phyloP scores from a whole-genome alignment of 2,329 filamentous ascomycete species.

The Scedosporium apiospermum region DNA sequence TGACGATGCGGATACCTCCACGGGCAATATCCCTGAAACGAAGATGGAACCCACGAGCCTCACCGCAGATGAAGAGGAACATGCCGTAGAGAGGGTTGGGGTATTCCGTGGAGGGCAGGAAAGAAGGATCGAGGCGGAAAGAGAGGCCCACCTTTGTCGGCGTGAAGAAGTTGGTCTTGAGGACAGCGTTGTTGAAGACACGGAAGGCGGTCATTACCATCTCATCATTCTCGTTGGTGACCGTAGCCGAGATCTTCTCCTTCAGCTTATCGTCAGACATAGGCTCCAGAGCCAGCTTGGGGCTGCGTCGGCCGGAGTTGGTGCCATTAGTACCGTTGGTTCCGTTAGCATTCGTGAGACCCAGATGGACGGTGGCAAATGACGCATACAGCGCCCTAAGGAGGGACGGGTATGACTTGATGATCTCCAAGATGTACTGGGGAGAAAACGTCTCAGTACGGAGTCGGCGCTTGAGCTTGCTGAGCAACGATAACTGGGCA shows the following conservation, averaged over 20 bases:
- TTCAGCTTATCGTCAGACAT: constrained; percentile 65
- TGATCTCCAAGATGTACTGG: constrained; percentile 97
- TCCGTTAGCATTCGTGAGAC: constrained; percentile 34
- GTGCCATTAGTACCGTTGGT: not conserved
- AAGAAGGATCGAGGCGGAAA: constrained; percentile 83
- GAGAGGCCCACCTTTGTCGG: constrained; percentile 96
- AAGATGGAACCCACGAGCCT: constrained; percentile 94
- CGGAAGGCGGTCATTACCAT: constrained; percentile 98
- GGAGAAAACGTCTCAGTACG: constrained; percentile 96
- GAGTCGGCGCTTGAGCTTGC: constrained; percentile 90
- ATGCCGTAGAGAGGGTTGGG: constrained; percentile 91
- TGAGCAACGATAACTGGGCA: constrained; percentile 74
- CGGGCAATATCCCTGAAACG: constrained; percentile 95
- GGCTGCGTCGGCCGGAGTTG: constrained; percentile 21
- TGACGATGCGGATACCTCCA: constrained; percentile 96
- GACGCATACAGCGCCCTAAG: constrained; percentile 82
- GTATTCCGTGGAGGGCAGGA: constrained; percentile 87
- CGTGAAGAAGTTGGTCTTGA: constrained; percentile 97
- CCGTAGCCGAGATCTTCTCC: constrained; percentile 65
- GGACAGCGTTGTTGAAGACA: constrained; percentile 83
- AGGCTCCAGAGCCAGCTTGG: constrained; percentile 54
- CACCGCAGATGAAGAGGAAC: constrained; percentile 96
- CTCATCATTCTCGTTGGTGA: constrained; percentile 87
- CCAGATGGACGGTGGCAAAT: constrained; percentile 79
- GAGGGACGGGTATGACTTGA: constrained; percentile 78